phyloP scores from a whole-genome alignment of 805 yeast species.

The Nakazawaea peltata region DNA sequence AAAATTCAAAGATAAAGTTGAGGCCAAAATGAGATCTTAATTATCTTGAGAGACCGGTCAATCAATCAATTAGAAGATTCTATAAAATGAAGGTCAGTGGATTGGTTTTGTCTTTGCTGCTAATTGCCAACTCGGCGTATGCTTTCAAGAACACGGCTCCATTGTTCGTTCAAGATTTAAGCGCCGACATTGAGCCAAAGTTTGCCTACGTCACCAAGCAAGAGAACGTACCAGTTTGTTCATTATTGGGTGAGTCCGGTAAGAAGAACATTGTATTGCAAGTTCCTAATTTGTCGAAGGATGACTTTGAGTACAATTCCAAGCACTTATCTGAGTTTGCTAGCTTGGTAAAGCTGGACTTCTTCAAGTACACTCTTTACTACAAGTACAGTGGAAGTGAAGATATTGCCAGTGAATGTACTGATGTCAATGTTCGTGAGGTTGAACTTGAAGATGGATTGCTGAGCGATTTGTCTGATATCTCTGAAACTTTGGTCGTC shows the following conservation, averaged over 20 bases:
- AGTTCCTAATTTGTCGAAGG: conserved; percentile 11
- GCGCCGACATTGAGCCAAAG: not conserved
- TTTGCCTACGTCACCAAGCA: conserved; percentile 14
- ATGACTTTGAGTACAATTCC: conserved; percentile 5
- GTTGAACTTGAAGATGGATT: too few species aligned
- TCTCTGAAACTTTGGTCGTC: conserved; percentile 9
- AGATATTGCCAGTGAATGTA: too few species aligned
- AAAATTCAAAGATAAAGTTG: too few species aligned
- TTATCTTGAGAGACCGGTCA: too few species aligned
- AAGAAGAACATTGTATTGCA: conserved; percentile 7
- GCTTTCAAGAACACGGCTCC: conserved; percentile 26
- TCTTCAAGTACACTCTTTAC: conserved; percentile 5
- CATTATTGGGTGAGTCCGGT: not conserved
- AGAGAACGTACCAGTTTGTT: conserved; percentile 8
- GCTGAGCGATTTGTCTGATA: too few species aligned
- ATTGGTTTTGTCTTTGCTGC: too few species aligned
- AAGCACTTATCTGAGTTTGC: not conserved
- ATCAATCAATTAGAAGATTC: too few species aligned
- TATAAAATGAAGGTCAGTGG: too few species aligned
- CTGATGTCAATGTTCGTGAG: too few species aligned
- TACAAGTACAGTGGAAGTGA: conserved; percentile 1
- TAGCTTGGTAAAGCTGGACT: conserved; percentile 1
- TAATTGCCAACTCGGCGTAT: too few species aligned
- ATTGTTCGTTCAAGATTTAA: conserved; percentile 16
- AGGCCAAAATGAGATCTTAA: too few species aligned